A percentile compares a stretch with the other conserved stretches of the same genome.
These are phyloP conservation scores for Lathyrus oleraceus DNA, from an alignment of 306 rosid genomes.

Conservation along the genomic window DNA sequence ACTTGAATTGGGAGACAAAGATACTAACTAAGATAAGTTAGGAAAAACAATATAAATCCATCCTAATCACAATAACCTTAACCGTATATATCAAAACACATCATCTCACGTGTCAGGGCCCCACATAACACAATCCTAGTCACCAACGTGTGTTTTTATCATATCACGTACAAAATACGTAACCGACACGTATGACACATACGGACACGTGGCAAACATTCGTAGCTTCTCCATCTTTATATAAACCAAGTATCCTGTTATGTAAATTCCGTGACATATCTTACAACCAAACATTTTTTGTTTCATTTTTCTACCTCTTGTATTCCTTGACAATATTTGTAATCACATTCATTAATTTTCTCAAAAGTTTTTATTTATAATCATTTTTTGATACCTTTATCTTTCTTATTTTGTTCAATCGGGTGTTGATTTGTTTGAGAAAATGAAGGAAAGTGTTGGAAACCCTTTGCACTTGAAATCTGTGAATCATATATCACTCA, in stretches of 20 bases:
- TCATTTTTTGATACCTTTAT: background rate
- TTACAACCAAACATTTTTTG: background rate
- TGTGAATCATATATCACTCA: constrained; percentile 80
- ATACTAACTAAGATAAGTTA: background rate
- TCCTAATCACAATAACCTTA: background rate
- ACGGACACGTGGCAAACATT: constrained; percentile 29
- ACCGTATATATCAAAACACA: background rate
- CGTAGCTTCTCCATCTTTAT: constrained; percentile 11
- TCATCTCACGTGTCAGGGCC: constrained; percentile 17
- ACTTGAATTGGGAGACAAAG: background rate
- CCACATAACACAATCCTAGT: constrained; percentile 25
- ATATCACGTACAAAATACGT: constrained; percentile 33
- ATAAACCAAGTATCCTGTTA: background rate
- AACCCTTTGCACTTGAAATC: constrained; percentile 88
- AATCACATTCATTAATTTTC: background rate
- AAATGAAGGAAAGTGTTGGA: constrained; percentile 70
- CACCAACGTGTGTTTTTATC: constrained; percentile 34
- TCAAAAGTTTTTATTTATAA: no score
- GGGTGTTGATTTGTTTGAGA: constrained; percentile 11
- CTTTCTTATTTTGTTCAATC: background rate
- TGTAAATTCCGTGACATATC: constrained; percentile 12
- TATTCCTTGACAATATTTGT: background rate
- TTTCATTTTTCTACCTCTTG: background rate
- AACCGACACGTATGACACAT: constrained; percentile 28
- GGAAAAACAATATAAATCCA: background rate